Conservation (phyloP, 148 eudicot genomes). For the Nepenthes mirabilis region DNA sequence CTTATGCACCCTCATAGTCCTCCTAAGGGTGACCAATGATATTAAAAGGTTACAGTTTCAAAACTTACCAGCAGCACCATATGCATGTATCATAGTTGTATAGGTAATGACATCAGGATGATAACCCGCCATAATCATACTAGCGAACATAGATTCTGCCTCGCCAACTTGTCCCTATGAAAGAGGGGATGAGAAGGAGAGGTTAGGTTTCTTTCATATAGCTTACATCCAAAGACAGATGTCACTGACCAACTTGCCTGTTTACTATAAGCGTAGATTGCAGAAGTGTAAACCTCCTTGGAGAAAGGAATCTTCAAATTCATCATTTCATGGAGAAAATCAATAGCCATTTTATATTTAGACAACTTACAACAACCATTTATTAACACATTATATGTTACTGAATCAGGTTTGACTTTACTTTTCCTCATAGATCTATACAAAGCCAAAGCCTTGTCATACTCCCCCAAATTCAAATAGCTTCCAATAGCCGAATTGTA, state of each 20-base stretch:
- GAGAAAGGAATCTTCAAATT: conserved; percentile 46
- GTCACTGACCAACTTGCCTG: conserved; percentile 46
- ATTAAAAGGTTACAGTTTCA: not conserved
- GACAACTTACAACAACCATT: conserved; percentile 90
- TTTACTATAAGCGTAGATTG: conserved; percentile 70
- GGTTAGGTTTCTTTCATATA: conserved; percentile 9
- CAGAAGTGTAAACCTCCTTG: conserved; percentile 87
- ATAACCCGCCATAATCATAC: conserved; percentile 52
- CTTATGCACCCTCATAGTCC: no score
- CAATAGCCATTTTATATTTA: conserved; percentile 59
- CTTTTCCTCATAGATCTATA: conserved; percentile 55
- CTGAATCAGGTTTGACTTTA: conserved; percentile 66
- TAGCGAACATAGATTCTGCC: conserved; percentile 54
- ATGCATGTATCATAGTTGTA: conserved; percentile 73
- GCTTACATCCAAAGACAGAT: conserved; percentile 4
- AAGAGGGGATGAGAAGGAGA: conserved; percentile 3
- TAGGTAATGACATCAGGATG: conserved; percentile 74
- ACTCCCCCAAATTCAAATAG: conserved; percentile 78
- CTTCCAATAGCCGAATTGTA: conserved; percentile 88
- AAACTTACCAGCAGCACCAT: conserved; percentile 48
- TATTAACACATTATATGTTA: conserved; percentile 70
- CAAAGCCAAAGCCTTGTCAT: conserved; percentile 56
- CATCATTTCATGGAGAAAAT: conserved; percentile 56
- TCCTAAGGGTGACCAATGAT: no score
- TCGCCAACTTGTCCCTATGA: conserved; percentile 64